Evolutionary conservation across 768 basidiomycete species (phyloP).

Genomic region (Agaricus subrufescens): DNA sequence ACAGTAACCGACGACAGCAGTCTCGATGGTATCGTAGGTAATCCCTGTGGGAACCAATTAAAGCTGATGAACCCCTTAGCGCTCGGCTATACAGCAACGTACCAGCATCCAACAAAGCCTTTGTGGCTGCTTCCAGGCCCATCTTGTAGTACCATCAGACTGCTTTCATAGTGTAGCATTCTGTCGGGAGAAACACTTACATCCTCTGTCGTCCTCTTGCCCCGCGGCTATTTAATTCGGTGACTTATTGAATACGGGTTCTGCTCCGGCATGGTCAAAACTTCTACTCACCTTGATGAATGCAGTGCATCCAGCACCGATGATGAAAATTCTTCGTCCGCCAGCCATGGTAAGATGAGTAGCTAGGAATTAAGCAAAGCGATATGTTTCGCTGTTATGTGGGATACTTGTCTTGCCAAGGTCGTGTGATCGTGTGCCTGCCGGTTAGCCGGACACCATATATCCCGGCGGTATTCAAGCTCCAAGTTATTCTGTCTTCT

Average conservation of each 20-base stretch:
- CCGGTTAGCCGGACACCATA: not conserved
- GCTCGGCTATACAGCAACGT: slow-evolving; percentile 8
- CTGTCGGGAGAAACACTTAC: slow-evolving; percentile 31
- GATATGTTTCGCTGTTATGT: no score
- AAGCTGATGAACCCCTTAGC: not conserved
- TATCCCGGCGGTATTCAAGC: not conserved
- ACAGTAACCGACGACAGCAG: slow-evolving; percentile 73
- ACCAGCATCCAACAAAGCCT: slow-evolving; percentile 85
- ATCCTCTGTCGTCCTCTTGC: slow-evolving; percentile 63
- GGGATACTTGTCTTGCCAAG: no score
- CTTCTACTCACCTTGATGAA: slow-evolving; percentile 61
- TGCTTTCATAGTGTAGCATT: not conserved
- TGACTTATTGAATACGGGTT: slow-evolving; percentile 2
- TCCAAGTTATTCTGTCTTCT: not conserved
- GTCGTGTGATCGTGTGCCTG: no score
- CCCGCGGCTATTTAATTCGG: slow-evolving; percentile 48
- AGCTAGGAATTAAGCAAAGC: not conserved
- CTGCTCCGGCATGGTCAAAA: not conserved
- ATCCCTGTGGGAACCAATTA: slow-evolving; percentile 44
- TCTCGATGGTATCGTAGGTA: slow-evolving; percentile 72
- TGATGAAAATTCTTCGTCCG: slow-evolving; percentile 53
- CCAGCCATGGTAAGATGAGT: slow-evolving; percentile 21
- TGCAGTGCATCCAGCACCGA: slow-evolving; percentile 72
- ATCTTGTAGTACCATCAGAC: slow-evolving; percentile 41
- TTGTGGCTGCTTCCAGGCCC: slow-evolving; percentile 84